Percentiles rank a stretch among this genome's conserved stretches.
phyloP scores from a whole-genome alignment of 192 early-diverging fungal species.

The Podila verticillata region DNA sequence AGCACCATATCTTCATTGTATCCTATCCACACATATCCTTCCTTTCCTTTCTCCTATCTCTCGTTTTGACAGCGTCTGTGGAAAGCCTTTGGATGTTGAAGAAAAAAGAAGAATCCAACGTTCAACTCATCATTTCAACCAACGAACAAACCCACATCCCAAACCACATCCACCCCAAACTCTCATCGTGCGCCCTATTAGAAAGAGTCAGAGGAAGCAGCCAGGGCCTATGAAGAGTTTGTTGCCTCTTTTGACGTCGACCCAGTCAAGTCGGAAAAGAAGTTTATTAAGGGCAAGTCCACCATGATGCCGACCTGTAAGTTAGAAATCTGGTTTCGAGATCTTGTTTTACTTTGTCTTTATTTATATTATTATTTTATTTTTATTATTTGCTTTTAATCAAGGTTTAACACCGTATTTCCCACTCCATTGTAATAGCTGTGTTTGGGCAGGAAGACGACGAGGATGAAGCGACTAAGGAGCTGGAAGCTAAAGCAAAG shows the following conservation, averaged over 20 bases:
- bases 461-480: conserved; percentile 36
- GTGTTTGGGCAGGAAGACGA: conserved; percentile 57
- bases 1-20: not conserved
- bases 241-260: conserved; percentile 83
- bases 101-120: conserved; percentile 14
- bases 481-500: conserved; percentile 27
- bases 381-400: too few species aligned
- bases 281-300: conserved; percentile 62
- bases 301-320: conserved; percentile 58
- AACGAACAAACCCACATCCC: conserved; percentile 13
- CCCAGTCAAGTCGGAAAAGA: conserved; percentile 45
- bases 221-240: conserved; percentile 81
- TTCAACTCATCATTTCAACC: conserved; percentile 29
- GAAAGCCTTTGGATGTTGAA: not conserved
- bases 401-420: too few species aligned
- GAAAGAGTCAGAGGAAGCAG: conserved; percentile 83
- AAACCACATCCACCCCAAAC: not conserved
- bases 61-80: not conserved
- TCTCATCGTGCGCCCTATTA: conserved; percentile 27
- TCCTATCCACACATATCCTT: not conserved
- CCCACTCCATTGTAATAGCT: conserved; percentile 16
- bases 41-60: not conserved
- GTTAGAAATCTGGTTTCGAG: not conserved
- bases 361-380: not conserved
- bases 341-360: not conserved